Conservation (phyloP, 257 asterid species). For the Leptodermis oblonga region DNA sequence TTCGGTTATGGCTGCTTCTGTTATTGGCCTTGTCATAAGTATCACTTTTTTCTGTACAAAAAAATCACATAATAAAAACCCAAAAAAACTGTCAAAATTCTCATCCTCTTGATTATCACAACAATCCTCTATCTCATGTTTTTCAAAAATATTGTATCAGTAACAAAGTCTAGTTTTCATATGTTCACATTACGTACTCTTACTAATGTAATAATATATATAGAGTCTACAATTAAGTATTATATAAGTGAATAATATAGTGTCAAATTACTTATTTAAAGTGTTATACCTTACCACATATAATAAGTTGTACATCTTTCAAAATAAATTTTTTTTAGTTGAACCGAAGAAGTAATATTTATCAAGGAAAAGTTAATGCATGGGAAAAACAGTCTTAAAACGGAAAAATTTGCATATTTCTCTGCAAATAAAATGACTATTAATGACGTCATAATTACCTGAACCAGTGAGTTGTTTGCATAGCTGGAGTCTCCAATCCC, state of each 20-base stretch:
- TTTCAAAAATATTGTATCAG: no score
- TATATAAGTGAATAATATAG: no score
- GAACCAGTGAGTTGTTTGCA: conserved; percentile 24
- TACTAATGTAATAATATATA: no score
- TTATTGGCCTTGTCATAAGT: conserved; percentile 23
- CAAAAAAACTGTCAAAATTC: no score
- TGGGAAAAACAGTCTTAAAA: no score
- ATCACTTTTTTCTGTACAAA: conserved; percentile 26
- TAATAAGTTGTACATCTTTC: neutral
- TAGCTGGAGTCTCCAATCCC: conserved; percentile 24
- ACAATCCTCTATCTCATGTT: neutral
- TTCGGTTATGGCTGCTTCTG: conserved; percentile 20
- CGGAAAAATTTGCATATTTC: no score
- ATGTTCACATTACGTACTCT: no score
- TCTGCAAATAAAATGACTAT: neutral
- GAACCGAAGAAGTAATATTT: neutral
- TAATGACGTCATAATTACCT: conserved; percentile 4
- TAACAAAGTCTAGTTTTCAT: no score
- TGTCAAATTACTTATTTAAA: neutral
- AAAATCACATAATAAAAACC: neutral
- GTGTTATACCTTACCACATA: neutral
- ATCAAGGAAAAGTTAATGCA: no score
- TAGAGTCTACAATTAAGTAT: no score
- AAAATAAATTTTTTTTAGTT: no score
- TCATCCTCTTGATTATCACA: neutral